These are phyloP conservation scores for Trichocomaceae sp. DNA, from an alignment of 2,329 filamentous ascomycete species.

Conservation along the genomic window DNA sequence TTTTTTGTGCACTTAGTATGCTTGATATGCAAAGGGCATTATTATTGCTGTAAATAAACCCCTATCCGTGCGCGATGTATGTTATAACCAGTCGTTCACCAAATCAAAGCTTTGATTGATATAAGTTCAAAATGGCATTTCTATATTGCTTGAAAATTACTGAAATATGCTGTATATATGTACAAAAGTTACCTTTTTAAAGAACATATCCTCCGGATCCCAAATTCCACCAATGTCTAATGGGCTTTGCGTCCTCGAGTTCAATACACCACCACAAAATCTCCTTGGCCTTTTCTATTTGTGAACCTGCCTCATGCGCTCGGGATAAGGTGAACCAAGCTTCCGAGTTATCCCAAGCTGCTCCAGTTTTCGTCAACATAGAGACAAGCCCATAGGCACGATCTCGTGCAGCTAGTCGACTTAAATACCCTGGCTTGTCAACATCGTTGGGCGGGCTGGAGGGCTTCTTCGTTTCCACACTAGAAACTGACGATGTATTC, in stretches of 20 bases:
- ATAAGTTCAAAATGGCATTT: background rate
- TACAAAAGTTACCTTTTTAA: constrained; percentile 17
- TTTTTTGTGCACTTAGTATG: background rate
- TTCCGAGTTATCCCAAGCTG: constrained; percentile 84
- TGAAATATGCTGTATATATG: constrained; percentile 1
- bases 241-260: constrained; percentile 74
- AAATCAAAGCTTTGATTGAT: background rate
- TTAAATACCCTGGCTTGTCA: constrained; percentile 40
- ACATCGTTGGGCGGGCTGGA: background rate
- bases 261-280: constrained; percentile 98
- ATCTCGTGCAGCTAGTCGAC: constrained; percentile 82
- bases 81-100: background rate
- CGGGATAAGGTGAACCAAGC: constrained; percentile 86
- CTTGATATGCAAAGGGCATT: background rate
- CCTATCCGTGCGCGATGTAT: background rate
- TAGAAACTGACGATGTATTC: background rate
- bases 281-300: constrained; percentile 81
- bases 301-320: constrained; percentile 79
- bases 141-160: constrained; percentile 4
- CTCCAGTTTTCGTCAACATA: constrained; percentile 74
- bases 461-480: constrained; percentile 11
- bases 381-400: constrained; percentile 79
- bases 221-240: constrained; percentile 71
- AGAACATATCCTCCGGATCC: constrained; percentile 62
- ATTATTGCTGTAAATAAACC: constrained; percentile 5